Evolutionary conservation across 345 rosid genomes (phyloP).

Genomic region (Salix exigua): DNA sequence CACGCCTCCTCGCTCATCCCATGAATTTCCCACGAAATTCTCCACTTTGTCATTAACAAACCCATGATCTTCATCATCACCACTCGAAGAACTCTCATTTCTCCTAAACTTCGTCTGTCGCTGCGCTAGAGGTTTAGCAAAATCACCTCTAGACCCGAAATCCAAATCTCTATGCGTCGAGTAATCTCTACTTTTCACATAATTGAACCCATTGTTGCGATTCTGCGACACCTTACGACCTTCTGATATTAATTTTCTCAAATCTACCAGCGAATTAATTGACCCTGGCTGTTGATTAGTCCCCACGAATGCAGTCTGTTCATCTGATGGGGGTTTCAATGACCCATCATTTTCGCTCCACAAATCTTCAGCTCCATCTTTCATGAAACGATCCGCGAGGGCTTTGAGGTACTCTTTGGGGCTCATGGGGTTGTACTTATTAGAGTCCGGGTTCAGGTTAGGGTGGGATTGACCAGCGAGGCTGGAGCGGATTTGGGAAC

Average conservation of each 20-base stretch:
- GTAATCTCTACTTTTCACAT: conserved; percentile 36
- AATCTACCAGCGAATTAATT: conserved; percentile 42
- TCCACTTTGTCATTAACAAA: conserved; percentile 20
- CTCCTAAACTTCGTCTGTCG: conserved; percentile 30
- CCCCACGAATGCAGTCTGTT: conserved; percentile 20
- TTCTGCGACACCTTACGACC: conserved; percentile 1
- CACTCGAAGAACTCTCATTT: conserved; percentile 45
- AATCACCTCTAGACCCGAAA: not conserved
- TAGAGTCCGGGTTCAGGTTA: conserved; percentile 6
- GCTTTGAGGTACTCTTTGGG: conserved; percentile 62
- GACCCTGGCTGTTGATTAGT: conserved; percentile 1
- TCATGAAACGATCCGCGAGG: conserved; percentile 87
- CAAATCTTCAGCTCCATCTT: conserved; percentile 80
- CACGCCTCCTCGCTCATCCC: conserved; percentile 5
- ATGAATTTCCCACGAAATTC: conserved; percentile 17
- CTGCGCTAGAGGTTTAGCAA: conserved; percentile 6
- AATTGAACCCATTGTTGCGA: conserved; percentile 12
- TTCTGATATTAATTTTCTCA: conserved; percentile 41
- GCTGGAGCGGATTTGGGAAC: conserved; percentile 64
- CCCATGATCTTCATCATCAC: conserved; percentile 22
- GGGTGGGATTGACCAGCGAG: conserved; percentile 32
- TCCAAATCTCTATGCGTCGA: conserved; percentile 39
- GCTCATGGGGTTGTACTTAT: conserved; percentile 44
- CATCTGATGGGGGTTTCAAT: conserved; percentile 30
- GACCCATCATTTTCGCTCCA: conserved; percentile 91